Evolutionary conservation across 805 yeast species (phyloP), one percentile per base, ranked within the genome.

Genomic region (Cyberlindnera nakhonratchasimensis): DNA sequence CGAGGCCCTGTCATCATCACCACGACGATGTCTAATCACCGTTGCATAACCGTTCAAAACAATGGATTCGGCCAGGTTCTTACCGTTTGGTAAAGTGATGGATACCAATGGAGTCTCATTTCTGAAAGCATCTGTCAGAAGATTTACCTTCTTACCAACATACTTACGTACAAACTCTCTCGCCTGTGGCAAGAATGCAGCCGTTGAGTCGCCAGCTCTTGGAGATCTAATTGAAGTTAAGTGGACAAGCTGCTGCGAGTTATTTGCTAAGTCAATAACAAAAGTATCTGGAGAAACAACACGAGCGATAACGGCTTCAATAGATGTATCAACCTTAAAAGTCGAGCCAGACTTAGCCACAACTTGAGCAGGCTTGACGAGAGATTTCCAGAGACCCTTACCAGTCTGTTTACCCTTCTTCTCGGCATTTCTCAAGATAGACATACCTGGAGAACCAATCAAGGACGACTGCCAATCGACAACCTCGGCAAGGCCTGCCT

Each of bases 201-300:
- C 77, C 5, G 73, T 63, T 24, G 78, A 57, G 51, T 85, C 93
- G 31, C 70, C 64, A 40, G 73, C 74, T 53, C 86, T 74, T 31
- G 96, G 96, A 1, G 80, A 84, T 49, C 95, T 73, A 33, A 86
- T 55, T 2, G 93, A 84, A 3, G 95, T 77, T 53, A 87, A 70
- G 58, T 86, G 91, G 28, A 85, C 89, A 17, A 86, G 75, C 41
- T 69, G 55, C 31, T 55, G 65, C 17, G 72, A 65, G 30, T 68
- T 77, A 29, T 73, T 63, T 23, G 70, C 63, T 46, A 77, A 57
- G 33, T 79, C 72, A 10, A 87, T 58, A 20, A 68, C 75, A 29
- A 80, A 55, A 6, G 91, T 81, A 55, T 88, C 96, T 10, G 85
- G 76, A 5, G 81, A 75, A 18, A 88, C 61, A 24, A 87, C 73